Conservation (phyloP, 305 asterid genomes). For the Solanum hybrid region DNA sequence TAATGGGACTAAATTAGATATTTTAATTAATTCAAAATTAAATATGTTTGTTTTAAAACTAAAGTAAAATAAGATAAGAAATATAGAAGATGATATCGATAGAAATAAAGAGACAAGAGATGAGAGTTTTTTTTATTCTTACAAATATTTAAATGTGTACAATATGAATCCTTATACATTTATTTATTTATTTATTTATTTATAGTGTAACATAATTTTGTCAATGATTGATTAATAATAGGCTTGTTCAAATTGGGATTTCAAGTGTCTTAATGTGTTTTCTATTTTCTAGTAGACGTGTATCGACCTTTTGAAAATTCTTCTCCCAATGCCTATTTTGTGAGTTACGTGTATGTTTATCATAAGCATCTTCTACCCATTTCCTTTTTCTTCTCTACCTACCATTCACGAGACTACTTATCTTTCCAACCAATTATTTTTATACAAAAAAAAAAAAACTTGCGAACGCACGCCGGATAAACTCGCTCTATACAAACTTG, state of each 20-base stretch:
- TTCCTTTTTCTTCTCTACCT: not conserved
- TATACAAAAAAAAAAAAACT: not conserved
- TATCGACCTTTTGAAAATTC: not conserved
- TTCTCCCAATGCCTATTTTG: not conserved
- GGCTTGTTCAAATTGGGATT: not conserved
- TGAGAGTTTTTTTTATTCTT: too few relatives aligned
- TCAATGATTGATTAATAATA: not conserved
- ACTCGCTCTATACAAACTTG: too few relatives aligned
- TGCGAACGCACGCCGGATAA: not conserved
- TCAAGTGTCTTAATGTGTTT: not conserved
- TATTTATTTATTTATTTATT: too few relatives aligned
- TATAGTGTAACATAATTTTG: too few relatives aligned
- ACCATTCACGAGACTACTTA: not conserved
- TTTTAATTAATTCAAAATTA: not conserved
- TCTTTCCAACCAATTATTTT: not conserved
- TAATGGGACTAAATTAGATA: not conserved
- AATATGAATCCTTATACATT: too few relatives aligned
- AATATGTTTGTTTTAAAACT: not conserved
- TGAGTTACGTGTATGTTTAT: not conserved
- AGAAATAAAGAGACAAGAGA: too few relatives aligned
- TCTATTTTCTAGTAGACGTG: not conserved
- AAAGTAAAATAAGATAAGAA: too few relatives aligned
- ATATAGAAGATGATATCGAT: too few relatives aligned
- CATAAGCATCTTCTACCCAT: not conserved
- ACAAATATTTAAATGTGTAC: too few relatives aligned